Percentiles rank a stretch among this genome's conserved stretches.
Evolutionary conservation across 164 flowering plant genomes (phyloP).

Genomic region (Houttuynia cordata): DNA sequence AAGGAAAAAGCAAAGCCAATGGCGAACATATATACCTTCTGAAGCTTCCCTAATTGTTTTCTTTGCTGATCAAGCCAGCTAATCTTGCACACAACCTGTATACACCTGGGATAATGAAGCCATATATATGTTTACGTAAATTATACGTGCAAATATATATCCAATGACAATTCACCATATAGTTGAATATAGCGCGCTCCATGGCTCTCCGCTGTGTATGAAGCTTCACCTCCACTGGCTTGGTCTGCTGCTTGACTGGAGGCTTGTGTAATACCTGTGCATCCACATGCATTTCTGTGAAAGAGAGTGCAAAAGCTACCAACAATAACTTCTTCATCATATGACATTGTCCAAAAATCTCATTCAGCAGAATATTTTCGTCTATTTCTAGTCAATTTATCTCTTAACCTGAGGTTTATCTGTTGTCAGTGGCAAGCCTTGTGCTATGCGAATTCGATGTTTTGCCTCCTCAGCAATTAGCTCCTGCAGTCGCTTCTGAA

Average conservation of each 20-base stretch:
- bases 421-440: conserved; percentile 8
- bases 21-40: conserved; percentile 41
- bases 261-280: conserved; percentile 28
- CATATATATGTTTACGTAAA: background rate
- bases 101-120: background rate
- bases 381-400: background rate
- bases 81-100: conserved; percentile 48
- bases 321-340: background rate
- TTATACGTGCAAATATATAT: background rate
- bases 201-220: conserved; percentile 56
- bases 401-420: conserved; percentile 20
- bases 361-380: background rate
- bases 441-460: conserved; percentile 4
- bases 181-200: conserved; percentile 54
- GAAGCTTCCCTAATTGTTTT: conserved; percentile 35
- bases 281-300: background rate
- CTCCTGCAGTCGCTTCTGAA: conserved; percentile 4
- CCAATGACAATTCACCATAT: conserved; percentile 25
- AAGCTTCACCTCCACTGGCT: conserved; percentile 48
- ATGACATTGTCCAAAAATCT: too few relatives aligned
- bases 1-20: background rate
- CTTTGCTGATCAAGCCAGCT: conserved; percentile 35
- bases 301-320: too few relatives aligned
- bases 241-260: conserved; percentile 40
- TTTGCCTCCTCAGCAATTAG: conserved; percentile 3